Evolutionary conservation across 768 basidiomycete species (phyloP).

Genomic region (Trametes punicea): DNA sequence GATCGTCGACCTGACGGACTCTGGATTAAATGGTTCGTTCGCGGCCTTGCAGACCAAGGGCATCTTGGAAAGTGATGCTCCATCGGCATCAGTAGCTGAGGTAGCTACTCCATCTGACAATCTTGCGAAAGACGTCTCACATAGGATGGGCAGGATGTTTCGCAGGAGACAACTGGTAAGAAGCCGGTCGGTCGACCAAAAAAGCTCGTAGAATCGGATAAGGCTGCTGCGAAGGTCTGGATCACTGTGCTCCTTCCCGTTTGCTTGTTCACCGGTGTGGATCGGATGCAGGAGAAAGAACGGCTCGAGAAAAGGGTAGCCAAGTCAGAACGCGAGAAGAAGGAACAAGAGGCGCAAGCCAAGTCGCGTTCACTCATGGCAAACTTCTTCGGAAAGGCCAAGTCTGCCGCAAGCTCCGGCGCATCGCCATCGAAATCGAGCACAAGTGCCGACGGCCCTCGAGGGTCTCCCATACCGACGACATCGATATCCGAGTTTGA

Average conservation of each 20-base stretch:
- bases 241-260: too few relatives aligned
- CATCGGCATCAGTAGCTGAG: conserved; percentile 16
- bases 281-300: conserved; percentile 56
- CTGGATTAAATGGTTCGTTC: not conserved
- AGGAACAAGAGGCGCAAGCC: conserved; percentile 62
- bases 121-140: not conserved
- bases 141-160: conserved; percentile 30
- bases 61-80: conserved; percentile 27
- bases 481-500: conserved; percentile 61
- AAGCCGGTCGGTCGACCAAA: conserved; percentile 42
- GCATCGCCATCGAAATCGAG: conserved; percentile 26
- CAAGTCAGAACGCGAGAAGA: conserved; percentile 69
- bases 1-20: conserved; percentile 5
- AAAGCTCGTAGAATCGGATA: conserved; percentile 55
- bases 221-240: conserved; percentile 46
- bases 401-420: conserved; percentile 27
- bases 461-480: conserved; percentile 31
- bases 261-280: not conserved
- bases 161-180: conserved; percentile 8
- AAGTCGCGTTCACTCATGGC: conserved; percentile 76
- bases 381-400: conserved; percentile 72
- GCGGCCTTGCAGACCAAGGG: not conserved
- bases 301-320: conserved; percentile 63
- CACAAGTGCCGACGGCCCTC: conserved; percentile 22
- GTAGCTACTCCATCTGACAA: not conserved